A percentile compares a stretch with the other conserved stretches of the same genome.
These are phyloP conservation scores for Buxus sempervirens DNA, from an alignment of 164 flowering plant species.

Conservation along the genomic window DNA sequence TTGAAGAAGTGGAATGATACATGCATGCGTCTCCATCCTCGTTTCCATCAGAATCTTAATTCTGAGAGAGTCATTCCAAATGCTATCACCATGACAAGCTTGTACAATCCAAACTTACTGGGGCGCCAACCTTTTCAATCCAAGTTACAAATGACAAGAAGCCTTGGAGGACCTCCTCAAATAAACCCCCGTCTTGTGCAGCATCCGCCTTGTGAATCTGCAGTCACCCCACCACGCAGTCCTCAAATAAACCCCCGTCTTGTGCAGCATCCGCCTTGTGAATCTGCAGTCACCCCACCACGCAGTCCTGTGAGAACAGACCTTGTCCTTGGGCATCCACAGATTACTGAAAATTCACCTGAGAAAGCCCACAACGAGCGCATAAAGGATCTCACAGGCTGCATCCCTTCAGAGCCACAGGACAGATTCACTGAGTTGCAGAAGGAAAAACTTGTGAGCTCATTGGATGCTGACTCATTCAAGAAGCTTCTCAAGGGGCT, in stretches of 20 bases:
- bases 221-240: slow-evolving; percentile 43
- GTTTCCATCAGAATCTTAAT: slow-evolving; percentile 39
- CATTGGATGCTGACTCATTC: slow-evolving; percentile 65
- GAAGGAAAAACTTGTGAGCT: slow-evolving; percentile 33
- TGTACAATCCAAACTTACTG: slow-evolving; percentile 39
- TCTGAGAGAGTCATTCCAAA: slow-evolving; percentile 35
- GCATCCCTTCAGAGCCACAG: slow-evolving; percentile 53
- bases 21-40: slow-evolving; percentile 66
- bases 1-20: slow-evolving; percentile 76
- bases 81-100: slow-evolving; percentile 32
- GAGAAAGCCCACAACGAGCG: slow-evolving; percentile 37
- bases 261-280: slow-evolving; percentile 18
- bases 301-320: slow-evolving; percentile 83
- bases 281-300: slow-evolving; percentile 30
- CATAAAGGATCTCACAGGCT: slow-evolving; percentile 48
- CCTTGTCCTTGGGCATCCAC: slow-evolving; percentile 61
- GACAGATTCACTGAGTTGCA: slow-evolving; percentile 26
- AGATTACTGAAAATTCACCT: slow-evolving; percentile 18
- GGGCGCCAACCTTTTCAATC: slow-evolving; percentile 46
- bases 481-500: slow-evolving; percentile 81
- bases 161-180: slow-evolving; percentile 36
- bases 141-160: slow-evolving; percentile 37
- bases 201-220: slow-evolving; percentile 21
- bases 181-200: slow-evolving; percentile 25
- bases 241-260: slow-evolving; percentile 37